These are phyloP conservation scores for Ceratocystis destructans DNA, from an alignment of 2,329 filamentous ascomycete species.

Conservation along the genomic window DNA sequence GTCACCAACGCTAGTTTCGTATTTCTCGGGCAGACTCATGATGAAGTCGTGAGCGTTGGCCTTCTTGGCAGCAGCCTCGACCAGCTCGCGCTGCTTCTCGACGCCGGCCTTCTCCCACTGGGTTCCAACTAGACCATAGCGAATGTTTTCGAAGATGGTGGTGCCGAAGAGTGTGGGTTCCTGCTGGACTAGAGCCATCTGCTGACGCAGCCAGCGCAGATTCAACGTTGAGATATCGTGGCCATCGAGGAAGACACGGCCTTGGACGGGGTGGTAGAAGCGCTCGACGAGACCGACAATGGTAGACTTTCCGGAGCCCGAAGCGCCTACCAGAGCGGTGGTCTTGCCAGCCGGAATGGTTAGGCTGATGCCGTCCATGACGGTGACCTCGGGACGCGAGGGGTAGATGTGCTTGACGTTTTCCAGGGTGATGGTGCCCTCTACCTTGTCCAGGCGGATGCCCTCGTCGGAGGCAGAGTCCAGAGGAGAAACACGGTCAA, in stretches of 20 bases:
- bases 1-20: slow-evolving; percentile 90
- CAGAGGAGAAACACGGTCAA: slow-evolving; percentile 74
- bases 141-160: slow-evolving; percentile 80
- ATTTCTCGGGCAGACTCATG: slow-evolving; percentile 64
- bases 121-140: slow-evolving; percentile 80
- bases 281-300: slow-evolving; percentile 86
- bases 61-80: slow-evolving; percentile 72
- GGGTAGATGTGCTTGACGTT: slow-evolving; percentile 89
- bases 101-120: slow-evolving; percentile 52
- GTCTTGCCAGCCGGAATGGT: slow-evolving; percentile 77
- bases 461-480: slow-evolving; percentile 60
- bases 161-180: slow-evolving; percentile 84
- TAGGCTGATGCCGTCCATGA: slow-evolving; percentile 74
- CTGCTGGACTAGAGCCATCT: slow-evolving; percentile 85
- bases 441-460: slow-evolving; percentile 55
- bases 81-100: slow-evolving; percentile 54
- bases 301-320: slow-evolving; percentile 87
- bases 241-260: slow-evolving; percentile 67
- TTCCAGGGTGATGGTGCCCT: slow-evolving; percentile 67
- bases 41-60: slow-evolving; percentile 95
- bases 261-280: slow-evolving; percentile 82
- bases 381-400: slow-evolving; percentile 74
- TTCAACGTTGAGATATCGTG: slow-evolving; percentile 71
- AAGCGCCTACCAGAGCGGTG: slow-evolving; percentile 85
- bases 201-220: slow-evolving; percentile 77